Evolutionary conservation across 768 basidiomycete genomes (phyloP).

Genomic region (Pleurotus tuber-regium): DNA sequence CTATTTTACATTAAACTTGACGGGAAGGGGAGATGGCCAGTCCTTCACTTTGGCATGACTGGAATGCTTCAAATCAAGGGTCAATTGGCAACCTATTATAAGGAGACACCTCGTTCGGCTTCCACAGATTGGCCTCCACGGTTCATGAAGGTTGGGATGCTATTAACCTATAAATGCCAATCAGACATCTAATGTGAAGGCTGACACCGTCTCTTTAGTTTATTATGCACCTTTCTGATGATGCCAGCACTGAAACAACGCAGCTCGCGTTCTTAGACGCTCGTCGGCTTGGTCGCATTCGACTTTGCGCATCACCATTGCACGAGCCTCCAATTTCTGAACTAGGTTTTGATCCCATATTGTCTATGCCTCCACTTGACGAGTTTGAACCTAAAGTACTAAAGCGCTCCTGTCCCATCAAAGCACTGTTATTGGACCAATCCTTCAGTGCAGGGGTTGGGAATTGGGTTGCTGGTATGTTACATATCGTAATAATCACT

Average conservation of each 20-base stretch:
- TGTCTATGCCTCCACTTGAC: constrained; percentile 58
- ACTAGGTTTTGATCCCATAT: constrained; percentile 76
- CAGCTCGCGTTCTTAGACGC: constrained; percentile 73
- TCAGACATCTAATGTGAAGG: neutral
- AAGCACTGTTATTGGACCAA: constrained; percentile 76
- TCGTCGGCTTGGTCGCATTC: constrained; percentile 67
- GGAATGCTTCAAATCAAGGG: constrained; percentile 74
- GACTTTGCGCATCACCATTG: constrained; percentile 55
- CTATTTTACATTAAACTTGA: constrained; percentile 66
- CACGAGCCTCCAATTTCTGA: constrained; percentile 67
- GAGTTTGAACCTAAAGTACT: constrained; percentile 46
- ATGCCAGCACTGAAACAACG: constrained; percentile 30
- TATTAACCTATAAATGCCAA: neutral
- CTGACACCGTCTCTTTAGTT: constrained; percentile 46
- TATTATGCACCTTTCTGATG: constrained; percentile 54
- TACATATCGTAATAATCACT: neutral
- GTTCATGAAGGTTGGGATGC: constrained; percentile 53
- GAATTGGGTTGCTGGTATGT: constrained; percentile 76
- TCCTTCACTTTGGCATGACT: constrained; percentile 85
- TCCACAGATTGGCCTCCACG: constrained; percentile 61
- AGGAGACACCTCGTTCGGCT: constrained; percentile 36
- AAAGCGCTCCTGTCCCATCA: constrained; percentile 64
- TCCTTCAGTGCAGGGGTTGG: constrained; percentile 80
- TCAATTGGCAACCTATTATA: constrained; percentile 46
- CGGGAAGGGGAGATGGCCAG: constrained; percentile 59